phyloP scores from a whole-genome alignment of 2,329 filamentous ascomycete species.

The Fusarium sp. region DNA sequence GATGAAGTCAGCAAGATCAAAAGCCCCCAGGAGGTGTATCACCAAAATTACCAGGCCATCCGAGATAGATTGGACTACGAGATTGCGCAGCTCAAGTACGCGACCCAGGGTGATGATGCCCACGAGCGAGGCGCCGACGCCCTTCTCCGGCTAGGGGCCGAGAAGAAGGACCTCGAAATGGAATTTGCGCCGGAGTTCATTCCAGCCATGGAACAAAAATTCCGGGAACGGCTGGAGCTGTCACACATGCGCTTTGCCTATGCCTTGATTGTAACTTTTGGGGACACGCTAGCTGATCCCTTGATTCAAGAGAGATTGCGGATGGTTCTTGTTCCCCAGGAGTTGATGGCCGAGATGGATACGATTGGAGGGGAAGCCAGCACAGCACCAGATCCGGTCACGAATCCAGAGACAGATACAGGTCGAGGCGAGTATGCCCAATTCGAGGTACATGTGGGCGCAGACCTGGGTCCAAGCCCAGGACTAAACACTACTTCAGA shows the following conservation, averaged over 20 bases:
- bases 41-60: too few species aligned
- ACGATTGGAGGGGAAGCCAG: too few species aligned
- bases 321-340: background rate
- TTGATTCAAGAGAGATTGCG: background rate
- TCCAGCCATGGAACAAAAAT: background rate
- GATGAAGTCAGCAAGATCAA: too few species aligned
- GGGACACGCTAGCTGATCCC: background rate
- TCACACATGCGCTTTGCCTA: background rate
- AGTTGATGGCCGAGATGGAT: background rate
- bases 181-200: background rate
- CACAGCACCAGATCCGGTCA: too few species aligned
- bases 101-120: too few species aligned
- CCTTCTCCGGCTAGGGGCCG: background rate
- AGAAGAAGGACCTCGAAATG: background rate
- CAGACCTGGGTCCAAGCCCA: background rate
- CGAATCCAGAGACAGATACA: background rate
- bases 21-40: too few species aligned
- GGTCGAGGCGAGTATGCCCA: background rate
- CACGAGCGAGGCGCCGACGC: too few species aligned
- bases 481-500: background rate
- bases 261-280: background rate
- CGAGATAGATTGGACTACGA: too few species aligned
- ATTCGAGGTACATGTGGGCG: background rate
- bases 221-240: background rate
- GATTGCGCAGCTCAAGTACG: too few species aligned